Base-by-base conservation (phyloP, 2,329 filamentous ascomycete genomes). In the Canariomyces notabilis region DNA sequence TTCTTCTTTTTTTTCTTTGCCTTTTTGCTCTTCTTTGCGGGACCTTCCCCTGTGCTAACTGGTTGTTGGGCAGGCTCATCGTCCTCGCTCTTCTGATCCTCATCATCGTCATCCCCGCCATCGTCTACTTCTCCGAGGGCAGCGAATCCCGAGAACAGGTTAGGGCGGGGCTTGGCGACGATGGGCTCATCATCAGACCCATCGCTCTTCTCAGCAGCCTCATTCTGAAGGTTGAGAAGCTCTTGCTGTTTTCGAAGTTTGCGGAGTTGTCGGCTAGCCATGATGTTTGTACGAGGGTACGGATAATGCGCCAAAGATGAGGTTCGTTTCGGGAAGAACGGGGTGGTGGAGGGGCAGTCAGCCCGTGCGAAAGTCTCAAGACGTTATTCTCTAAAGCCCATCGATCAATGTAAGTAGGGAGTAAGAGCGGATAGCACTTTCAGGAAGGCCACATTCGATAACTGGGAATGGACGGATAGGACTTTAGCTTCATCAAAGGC, bases 221-320 rank as follows among this genome's bases (percentile, higher is more conserved):
- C 65, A 39, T 60, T 61, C 14, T 62, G 53, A 5, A 53, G 60
- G 5, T 56, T 58, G 33, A 69, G 66, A 14, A 73, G 62, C 57
- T 76, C 72, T 38, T 68, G 67, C 61, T 75, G 71, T 60, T 74
- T 69, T 47, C 73, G 73, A 29, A 77, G 64, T 61, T 73, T 77
- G 37, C 74, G 71, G 35, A 77, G 59, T 53, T 77, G 74, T 37
- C 74, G 64, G 46, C 65, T 75, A 16, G 74, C 76, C 74, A 77
- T 77, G 61, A 54, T 35, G 14, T 2, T 31, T 11, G 37, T 12
- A 16, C n/a, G n/a, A 18, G 31, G 21, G 1, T 6, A 36, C 7
- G 26, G 26, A 8, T 29, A 8, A 29, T 11, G 26, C 26, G 14
- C 9, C 9, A 29, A 12, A 29, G 26, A 29, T 8, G 16, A 11